A percentile compares a stretch with the other conserved stretches of the same genome.
phyloP scores from a whole-genome alignment of 192 early-diverging fungal species.

The Cladochytrium replicatum region DNA sequence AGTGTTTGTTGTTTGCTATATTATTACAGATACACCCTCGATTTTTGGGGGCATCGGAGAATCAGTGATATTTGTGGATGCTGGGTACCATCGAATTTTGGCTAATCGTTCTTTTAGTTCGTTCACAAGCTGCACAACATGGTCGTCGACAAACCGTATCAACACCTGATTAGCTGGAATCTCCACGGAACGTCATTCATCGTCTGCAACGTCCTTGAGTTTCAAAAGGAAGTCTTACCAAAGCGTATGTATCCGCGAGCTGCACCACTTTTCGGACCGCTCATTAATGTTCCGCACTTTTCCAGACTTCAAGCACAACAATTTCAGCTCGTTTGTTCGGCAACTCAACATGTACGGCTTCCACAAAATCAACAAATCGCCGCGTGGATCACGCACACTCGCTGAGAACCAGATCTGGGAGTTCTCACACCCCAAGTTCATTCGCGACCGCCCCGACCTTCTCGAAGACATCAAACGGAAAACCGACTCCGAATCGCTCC shows the following conservation, averaged over 20 bases:
- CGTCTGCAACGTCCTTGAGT: constrained; percentile 26
- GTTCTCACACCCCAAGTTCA: constrained; percentile 23
- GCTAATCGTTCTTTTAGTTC: too few relatives aligned
- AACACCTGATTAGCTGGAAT: constrained; percentile 29
- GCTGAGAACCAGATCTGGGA: too few relatives aligned
- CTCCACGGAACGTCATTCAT: constrained; percentile 27
- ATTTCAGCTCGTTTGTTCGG: constrained; percentile 23
- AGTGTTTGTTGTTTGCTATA: too few relatives aligned
- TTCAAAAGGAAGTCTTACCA: constrained; percentile 28
- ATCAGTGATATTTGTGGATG: too few relatives aligned
- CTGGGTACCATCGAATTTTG: too few relatives aligned
- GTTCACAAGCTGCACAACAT: constrained; percentile 32
- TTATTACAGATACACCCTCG: too few relatives aligned
- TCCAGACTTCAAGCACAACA: constrained; percentile 42
- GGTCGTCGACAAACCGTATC: constrained; percentile 21
- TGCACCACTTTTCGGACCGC: too few relatives aligned
- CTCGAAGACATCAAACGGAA: constrained; percentile 30
- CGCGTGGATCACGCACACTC: background rate
- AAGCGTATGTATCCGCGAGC: too few relatives aligned
- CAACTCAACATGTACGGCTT: constrained; percentile 41
- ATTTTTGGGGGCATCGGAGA: too few relatives aligned
- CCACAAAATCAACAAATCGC: constrained; percentile 32
- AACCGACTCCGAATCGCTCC: constrained; percentile 60
- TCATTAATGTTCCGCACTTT: too few relatives aligned
- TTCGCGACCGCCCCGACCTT: constrained; percentile 19